These are phyloP conservation scores for Gnomoniopsis sp. DNA, from an alignment of 2,329 filamentous ascomycete species.

Conservation along the genomic window DNA sequence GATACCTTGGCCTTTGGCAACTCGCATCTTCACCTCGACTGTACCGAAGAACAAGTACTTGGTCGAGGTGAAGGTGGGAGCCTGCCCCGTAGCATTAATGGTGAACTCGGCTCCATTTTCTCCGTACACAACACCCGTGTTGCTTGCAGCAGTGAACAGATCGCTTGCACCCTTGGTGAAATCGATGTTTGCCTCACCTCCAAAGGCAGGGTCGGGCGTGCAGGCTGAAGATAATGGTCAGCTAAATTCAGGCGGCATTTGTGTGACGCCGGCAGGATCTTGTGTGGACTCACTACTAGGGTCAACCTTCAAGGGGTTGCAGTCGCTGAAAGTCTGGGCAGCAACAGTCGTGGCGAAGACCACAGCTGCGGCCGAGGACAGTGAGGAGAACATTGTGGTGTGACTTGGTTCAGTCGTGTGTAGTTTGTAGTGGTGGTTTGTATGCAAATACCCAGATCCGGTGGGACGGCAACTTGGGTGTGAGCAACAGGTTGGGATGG, in stretches of 20 bases:
- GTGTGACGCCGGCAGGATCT: conserved; percentile 29
- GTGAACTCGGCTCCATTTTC: conserved; percentile 51
- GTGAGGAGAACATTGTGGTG: conserved; percentile 43
- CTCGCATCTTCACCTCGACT: conserved; percentile 75
- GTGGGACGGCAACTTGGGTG: neutral
- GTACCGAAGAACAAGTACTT: conserved; percentile 98
- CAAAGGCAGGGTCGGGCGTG: conserved; percentile 73
- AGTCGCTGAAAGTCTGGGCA: conserved; percentile 55
- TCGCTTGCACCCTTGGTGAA: conserved; percentile 71
- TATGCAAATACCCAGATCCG: no score
- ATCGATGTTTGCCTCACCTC: conserved; percentile 61
- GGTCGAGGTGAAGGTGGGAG: conserved; percentile 68
- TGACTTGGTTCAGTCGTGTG: neutral
- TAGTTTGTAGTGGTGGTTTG: neutral
- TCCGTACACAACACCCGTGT: conserved; percentile 47
- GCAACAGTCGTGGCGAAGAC: conserved; percentile 47
- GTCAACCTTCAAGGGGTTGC: conserved; percentile 51
- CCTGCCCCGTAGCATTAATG: conserved; percentile 65
- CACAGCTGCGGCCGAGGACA: conserved; percentile 41
- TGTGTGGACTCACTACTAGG: conserved; percentile 22
- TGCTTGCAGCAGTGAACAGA: conserved; percentile 43
- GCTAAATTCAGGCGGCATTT: neutral
- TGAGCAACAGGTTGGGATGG: no score
- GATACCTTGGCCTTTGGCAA: conserved; percentile 77
- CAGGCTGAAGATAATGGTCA: conserved; percentile 48